Evolutionary conservation across 2,329 filamentous ascomycete genomes (phyloP).

Genomic region (Aureobasidium leucospermi): DNA sequence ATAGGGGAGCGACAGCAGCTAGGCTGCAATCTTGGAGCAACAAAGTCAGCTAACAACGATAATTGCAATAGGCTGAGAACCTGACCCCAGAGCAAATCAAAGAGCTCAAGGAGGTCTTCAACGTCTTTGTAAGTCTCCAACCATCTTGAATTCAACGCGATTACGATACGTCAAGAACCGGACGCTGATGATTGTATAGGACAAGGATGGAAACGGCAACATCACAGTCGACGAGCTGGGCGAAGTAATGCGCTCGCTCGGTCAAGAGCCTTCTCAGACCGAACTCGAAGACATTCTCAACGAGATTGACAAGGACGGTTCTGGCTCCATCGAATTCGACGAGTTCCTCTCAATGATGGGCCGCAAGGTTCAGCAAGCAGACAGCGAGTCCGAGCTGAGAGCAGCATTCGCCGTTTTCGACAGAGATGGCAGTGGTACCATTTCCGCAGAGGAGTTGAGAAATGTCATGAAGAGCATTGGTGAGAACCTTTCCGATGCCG

Average conservation of each 20-base stretch:
- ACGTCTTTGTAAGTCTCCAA: conserved; percentile 5
- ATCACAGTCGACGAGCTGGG: conserved; percentile 14
- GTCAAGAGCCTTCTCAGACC: conserved; percentile 7
- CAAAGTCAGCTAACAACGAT: background rate
- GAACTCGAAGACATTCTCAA: conserved; percentile 13
- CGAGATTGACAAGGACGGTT: conserved; percentile 10
- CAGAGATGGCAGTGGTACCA: conserved; percentile 11
- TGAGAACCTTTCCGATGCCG: background rate
- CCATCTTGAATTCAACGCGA: background rate
- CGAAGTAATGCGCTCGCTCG: conserved; percentile 13
- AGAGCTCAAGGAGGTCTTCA: conserved; percentile 14
- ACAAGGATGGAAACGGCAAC: conserved; percentile 13
- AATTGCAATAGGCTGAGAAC: background rate
- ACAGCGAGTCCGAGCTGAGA: conserved; percentile 8
- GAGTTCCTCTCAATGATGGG: conserved; percentile 11
- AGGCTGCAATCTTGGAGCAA: background rate
- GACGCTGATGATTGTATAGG: background rate
- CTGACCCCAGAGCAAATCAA: conserved; percentile 9
- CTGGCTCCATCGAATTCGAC: conserved; percentile 10
- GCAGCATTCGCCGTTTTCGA: conserved; percentile 10
- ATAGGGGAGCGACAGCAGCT: background rate
- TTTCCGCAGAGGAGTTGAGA: conserved; percentile 8
- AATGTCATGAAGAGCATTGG: conserved; percentile 13
- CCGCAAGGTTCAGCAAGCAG: conserved; percentile 11
- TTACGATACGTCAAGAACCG: background rate